Evolutionary conservation across 176 grass and related monocot genomes (phyloP), one percentile per base, ranked within the genome.

Genomic region (Elymus sibiricus): DNA sequence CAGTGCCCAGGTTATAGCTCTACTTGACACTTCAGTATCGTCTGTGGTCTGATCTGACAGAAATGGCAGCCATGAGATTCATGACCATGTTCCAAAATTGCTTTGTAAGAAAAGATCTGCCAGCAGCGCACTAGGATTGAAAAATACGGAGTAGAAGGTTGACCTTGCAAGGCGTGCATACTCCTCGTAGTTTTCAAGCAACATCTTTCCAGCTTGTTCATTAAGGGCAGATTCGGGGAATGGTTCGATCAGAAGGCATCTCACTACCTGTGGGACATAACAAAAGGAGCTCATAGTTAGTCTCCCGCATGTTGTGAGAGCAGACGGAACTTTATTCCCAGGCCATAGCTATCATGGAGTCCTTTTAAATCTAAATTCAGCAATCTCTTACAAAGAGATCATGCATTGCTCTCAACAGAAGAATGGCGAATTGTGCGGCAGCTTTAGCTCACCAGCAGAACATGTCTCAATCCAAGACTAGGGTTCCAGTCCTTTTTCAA

Each of bases 151-250:
- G 34, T 80, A 31, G 32, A 64, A 83, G 55, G 15, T 87, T 83
- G 9, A 96, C 94, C 97, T 96, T 78, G 97, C 97, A 90, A 94
- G 94, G 24, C 92, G 78, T 70, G 97, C 90, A 71, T 94, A 98
- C 82, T 98, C 90, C 53, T 90, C 76, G 6, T 98, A 98, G 81
- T 98, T 98, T 75, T 95, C 92, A 28, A 98, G 92, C 34, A 98
- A 31, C 88, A 98, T 80, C 82, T 98, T 98, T 83, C 94, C 97
- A 60, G 97, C 94, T 83, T 98, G 97, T 71, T 98, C 97, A 75
- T 96, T 96, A 29, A 98, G 92, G 38, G 94, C 94, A 79, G 97
- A 98, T 93, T 98, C 94, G 1, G 97, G 94, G 63, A 98, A 98
- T 78, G 97, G 90, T 86, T 94, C 97, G 1, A 99, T 99, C 55